Percentiles rank a stretch among this genome's conserved stretches.
Evolutionary conservation across 108 stramenopile species (phyloP).

Genomic region (Aureococcus anophagefferens): DNA sequence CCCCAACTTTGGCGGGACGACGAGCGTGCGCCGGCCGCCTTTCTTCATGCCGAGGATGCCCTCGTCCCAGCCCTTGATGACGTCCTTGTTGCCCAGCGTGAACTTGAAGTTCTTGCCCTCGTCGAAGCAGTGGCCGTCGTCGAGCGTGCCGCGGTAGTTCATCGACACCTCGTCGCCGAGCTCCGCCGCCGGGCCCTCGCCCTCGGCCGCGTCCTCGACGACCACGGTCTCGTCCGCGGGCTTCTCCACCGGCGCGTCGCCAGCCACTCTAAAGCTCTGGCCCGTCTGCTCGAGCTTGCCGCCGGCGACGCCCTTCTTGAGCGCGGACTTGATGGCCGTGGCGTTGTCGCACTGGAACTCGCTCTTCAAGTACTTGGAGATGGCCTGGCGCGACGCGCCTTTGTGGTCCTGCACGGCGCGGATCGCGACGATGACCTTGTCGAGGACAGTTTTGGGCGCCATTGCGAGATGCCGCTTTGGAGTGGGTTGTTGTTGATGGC

Average conservation of each 20-base stretch:
- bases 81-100: slow-evolving; percentile 28
- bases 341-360: slow-evolving; percentile 57
- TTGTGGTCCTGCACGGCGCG: slow-evolving; percentile 28
- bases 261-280: slow-evolving; percentile 59
- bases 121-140: not conserved
- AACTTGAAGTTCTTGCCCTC: slow-evolving; percentile 6
- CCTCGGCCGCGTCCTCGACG: slow-evolving; percentile 40
- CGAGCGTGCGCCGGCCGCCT: slow-evolving; percentile 67
- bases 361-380: slow-evolving; percentile 59
- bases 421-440: slow-evolving; percentile 64
- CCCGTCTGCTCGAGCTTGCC: slow-evolving; percentile 52
- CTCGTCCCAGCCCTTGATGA: slow-evolving; percentile 79
- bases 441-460: slow-evolving; percentile 55
- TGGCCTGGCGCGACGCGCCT: slow-evolving; percentile 55
- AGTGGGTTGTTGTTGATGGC: too few species aligned
- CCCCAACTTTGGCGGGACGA: slow-evolving; percentile 72
- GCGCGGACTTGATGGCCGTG: slow-evolving; percentile 46
- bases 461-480: too few species aligned
- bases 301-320: slow-evolving; percentile 55
- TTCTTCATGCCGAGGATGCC: slow-evolving; percentile 69
- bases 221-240: slow-evolving; percentile 34
- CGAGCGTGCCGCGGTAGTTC: too few species aligned
- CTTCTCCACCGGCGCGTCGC: slow-evolving; percentile 36
- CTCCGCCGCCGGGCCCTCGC: slow-evolving; percentile 24
- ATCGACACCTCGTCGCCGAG: slow-evolving; percentile 41